Conservation (phyloP, 345 rosid genomes). For the Luvunga scandens region DNA sequence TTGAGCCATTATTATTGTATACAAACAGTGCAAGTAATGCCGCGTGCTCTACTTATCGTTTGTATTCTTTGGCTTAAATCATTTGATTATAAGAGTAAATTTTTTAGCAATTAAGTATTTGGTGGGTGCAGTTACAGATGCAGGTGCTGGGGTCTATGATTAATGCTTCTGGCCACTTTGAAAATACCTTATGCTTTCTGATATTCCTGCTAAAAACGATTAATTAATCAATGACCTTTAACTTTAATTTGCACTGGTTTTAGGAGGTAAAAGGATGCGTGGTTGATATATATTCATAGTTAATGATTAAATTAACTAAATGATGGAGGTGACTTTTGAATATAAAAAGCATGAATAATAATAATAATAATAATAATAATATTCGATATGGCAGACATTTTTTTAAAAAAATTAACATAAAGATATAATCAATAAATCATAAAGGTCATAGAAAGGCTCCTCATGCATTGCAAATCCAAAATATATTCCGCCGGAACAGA, state of each 20-base stretch:
- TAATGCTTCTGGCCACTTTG: too few relatives aligned
- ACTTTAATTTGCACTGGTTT: neutral
- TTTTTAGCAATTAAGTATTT: too few relatives aligned
- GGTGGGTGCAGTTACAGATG: too few relatives aligned
- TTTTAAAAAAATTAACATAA: neutral
- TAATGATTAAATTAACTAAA: neutral
- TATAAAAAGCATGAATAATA: neutral
- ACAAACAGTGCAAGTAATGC: neutral
- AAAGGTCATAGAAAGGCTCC: neutral
- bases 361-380: too few relatives aligned
- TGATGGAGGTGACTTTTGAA: neutral
- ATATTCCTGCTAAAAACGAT: neutral
- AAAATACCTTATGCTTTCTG: neutral
- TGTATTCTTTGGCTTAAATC: too few relatives aligned
- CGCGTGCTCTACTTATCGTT: too few relatives aligned
- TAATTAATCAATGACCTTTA: neutral
- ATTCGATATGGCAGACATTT: neutral
- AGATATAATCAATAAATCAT: neutral
- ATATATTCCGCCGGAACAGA: neutral
- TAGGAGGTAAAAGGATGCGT: too few relatives aligned
- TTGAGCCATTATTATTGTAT: neutral
- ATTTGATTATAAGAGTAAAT: too few relatives aligned
- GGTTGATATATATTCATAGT: neutral
- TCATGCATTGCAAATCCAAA: neutral
- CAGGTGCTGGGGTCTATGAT: too few relatives aligned